Percentiles rank a stretch among this genome's conserved stretches.
These are phyloP conservation scores for Boletus sensibilis DNA, from an alignment of 768 basidiomycete genomes.

Conservation along the genomic window DNA sequence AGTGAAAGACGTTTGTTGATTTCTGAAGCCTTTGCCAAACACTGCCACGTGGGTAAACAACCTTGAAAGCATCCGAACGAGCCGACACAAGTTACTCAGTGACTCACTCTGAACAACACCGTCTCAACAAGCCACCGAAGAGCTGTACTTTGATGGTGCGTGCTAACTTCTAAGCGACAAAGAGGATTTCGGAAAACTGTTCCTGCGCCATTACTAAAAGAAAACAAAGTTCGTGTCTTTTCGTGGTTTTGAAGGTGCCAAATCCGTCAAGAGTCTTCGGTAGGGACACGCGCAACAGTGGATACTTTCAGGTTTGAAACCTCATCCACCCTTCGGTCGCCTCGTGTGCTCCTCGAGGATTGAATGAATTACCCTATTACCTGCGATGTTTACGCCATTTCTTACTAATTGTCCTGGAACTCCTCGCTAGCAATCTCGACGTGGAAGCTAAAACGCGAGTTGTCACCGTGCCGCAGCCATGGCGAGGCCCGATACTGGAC, in stretches of 20 bases:
- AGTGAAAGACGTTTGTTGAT: conserved; percentile 14
- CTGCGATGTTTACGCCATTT: conserved; percentile 15
- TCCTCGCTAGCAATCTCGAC: background rate
- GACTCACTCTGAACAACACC: background rate
- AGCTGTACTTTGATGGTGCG: too few species aligned
- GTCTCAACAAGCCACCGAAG: background rate
- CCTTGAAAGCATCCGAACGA: background rate
- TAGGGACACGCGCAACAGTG: background rate
- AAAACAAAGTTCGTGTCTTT: background rate
- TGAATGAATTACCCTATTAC: conserved; percentile 16
- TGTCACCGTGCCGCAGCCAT: background rate
- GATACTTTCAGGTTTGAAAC: background rate
- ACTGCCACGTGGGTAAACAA: conserved; percentile 13
- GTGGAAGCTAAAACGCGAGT: background rate
- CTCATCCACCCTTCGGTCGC: conserved; percentile 7
- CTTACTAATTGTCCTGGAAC: conserved; percentile 5
- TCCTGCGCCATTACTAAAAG: background rate
- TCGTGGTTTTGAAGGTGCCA: background rate
- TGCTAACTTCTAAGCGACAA: too few species aligned
- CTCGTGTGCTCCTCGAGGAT: conserved; percentile 28
- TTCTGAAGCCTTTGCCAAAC: conserved; percentile 26
- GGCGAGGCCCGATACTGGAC: background rate
- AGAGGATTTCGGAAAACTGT: too few species aligned
- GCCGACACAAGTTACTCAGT: background rate
- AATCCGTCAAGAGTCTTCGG: background rate